A percentile compares a stretch with the other conserved stretches of the same genome.
Conservation (phyloP, 1,139 yeast species). For the Yamadazyma jaroonii region DNA sequence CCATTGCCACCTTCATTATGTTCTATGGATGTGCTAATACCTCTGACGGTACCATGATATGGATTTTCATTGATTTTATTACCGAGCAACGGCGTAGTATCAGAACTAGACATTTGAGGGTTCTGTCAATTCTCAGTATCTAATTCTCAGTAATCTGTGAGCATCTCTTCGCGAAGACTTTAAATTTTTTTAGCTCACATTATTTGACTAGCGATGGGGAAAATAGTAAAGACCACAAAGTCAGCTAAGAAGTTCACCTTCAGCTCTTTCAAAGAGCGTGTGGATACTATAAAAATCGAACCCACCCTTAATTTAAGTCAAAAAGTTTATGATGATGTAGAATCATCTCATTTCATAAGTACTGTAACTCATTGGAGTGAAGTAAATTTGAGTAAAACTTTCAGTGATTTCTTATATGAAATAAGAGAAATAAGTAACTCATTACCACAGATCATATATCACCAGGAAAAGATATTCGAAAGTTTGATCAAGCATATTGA, state of each 20-base stretch:
- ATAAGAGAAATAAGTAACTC: constrained; percentile 61
- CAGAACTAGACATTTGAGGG: constrained; percentile 2
- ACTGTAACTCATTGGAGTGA: constrained; percentile 88
- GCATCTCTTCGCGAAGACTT: constrained; percentile 3
- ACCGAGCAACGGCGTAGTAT: constrained; percentile 12
- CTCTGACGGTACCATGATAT: not conserved
- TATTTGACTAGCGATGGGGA: not conserved
- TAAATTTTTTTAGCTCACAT: not conserved
- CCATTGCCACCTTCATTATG: not conserved
- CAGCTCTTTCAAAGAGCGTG: constrained; percentile 76
- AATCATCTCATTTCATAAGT: constrained; percentile 71
- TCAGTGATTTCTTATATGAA: constrained; percentile 59
- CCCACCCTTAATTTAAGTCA: constrained; percentile 65
- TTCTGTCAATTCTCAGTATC: not conserved
- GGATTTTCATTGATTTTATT: constrained; percentile 9
- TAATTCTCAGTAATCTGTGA: not conserved
- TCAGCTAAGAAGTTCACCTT: constrained; percentile 62
- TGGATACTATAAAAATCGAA: constrained; percentile 82
- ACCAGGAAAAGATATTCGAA: constrained; percentile 60
- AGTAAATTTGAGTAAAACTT: constrained; percentile 72
- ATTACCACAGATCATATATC: constrained; percentile 76
- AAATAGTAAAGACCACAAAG: constrained; percentile 35
- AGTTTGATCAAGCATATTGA: constrained; percentile 49
- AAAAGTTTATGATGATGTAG: constrained; percentile 68
- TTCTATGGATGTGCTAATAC: not conserved